Conservation (phyloP, 495 filamentous ascomycete species). For the Daldinia caldariorum region DNA sequence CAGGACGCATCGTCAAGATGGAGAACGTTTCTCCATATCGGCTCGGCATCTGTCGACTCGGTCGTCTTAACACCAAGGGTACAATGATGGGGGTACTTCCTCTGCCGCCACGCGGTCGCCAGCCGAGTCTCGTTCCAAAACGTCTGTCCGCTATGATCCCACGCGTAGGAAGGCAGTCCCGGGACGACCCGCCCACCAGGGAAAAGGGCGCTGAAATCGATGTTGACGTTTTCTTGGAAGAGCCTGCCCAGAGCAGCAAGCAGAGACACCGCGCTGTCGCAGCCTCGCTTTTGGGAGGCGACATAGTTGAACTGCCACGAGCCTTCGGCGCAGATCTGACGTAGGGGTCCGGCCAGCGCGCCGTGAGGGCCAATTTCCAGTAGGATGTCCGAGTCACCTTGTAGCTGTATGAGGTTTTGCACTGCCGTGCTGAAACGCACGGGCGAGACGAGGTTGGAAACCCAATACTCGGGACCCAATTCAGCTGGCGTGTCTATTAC, state of each 20-base stretch:
- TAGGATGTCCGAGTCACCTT: constrained; percentile 43
- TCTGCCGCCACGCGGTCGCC: constrained; percentile 52
- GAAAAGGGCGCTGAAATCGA: constrained; percentile 44
- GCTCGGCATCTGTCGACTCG: constrained; percentile 51
- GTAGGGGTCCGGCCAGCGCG: background rate
- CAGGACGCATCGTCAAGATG: constrained; percentile 54
- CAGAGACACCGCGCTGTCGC: background rate
- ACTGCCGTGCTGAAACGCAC: constrained; percentile 52
- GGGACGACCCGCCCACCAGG: constrained; percentile 42
- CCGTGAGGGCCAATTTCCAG: constrained; percentile 38
- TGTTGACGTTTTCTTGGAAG: constrained; percentile 19
- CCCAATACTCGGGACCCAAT: constrained; percentile 46
- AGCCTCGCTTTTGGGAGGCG: background rate
- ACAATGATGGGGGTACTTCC: constrained; percentile 54
- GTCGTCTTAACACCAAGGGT: constrained; percentile 54
- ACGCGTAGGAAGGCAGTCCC: constrained; percentile 57
- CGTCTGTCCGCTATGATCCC: constrained; percentile 47
- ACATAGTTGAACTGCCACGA: background rate
- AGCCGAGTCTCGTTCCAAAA: constrained; percentile 60
- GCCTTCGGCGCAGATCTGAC: background rate
- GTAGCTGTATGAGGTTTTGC: constrained; percentile 28
- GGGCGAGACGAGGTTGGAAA: constrained; percentile 44
- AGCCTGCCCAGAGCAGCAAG: background rate
- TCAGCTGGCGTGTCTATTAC: background rate
- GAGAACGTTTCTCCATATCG: constrained; percentile 59